A percentile compares a stretch with the other conserved stretches of the same genome.
phyloP scores from a whole-genome alignment of 169 alveolate species.

The Theileria luwenshuni region DNA sequence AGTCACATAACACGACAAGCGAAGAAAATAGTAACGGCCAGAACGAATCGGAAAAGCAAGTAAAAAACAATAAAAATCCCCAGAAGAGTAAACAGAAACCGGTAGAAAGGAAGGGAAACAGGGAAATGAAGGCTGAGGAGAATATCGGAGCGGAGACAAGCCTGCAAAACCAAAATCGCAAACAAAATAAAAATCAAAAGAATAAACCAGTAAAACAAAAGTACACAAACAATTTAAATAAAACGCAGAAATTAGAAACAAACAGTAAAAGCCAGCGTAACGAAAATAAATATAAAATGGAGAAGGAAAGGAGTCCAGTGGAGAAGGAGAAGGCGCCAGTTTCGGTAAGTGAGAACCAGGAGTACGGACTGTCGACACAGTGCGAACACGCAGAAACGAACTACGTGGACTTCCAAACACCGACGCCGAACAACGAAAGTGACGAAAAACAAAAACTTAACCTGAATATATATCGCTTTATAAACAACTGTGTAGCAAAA shows the following conservation, averaged over 20 bases:
- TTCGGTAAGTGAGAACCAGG: neutral
- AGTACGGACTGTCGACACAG: conserved; percentile 6
- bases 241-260: conserved; percentile 2
- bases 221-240: neutral
- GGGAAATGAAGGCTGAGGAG: neutral
- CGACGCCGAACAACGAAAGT: conserved; percentile 17
- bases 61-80: neutral
- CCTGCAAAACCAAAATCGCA: conserved; percentile 7
- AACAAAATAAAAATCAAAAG: conserved; percentile 6
- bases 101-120: neutral
- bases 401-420: conserved; percentile 12
- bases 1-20: conserved; percentile 3
- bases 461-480: conserved; percentile 56
- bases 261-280: neutral
- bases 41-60: neutral
- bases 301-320: neutral
- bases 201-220: neutral
- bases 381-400: conserved; percentile 9
- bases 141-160: neutral
- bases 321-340: neutral
- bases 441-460: conserved; percentile 38
- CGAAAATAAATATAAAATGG: neutral
- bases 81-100: neutral
- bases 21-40: neutral
- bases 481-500: conserved; percentile 42